Evolutionary conservation across 2,329 filamentous ascomycete genomes (phyloP).

Genomic region (Pseudocercospora pini-densiflorae): DNA sequence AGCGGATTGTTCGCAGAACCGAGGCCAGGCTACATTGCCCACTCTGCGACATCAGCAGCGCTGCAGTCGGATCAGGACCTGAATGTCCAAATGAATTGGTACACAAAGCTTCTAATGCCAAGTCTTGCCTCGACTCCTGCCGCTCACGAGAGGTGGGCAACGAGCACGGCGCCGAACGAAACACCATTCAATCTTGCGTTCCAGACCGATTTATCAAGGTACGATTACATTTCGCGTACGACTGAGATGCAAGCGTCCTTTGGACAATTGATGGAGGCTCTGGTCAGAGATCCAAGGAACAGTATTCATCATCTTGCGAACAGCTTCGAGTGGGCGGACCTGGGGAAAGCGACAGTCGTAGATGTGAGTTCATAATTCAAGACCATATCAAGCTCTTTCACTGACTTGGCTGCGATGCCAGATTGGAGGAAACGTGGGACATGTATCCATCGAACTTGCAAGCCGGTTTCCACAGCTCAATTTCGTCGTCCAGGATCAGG

Average conservation of each 20-base stretch:
- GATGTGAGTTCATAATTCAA: background rate
- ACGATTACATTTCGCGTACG: background rate
- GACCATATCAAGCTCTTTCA: background rate
- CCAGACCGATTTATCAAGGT: background rate
- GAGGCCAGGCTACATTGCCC: background rate
- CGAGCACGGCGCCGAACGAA: background rate
- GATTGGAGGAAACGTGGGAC: slow-evolving; percentile 28
- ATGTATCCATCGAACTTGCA: slow-evolving; percentile 6
- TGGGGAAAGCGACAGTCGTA: background rate
- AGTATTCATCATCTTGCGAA: background rate
- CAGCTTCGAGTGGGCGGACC: background rate
- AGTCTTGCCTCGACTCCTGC: background rate
- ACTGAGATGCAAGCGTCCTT: background rate
- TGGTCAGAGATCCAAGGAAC: background rate
- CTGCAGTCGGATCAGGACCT: background rate
- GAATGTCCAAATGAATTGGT: background rate
- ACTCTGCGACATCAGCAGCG: background rate
- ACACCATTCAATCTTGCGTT: background rate
- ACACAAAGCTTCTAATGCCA: background rate
- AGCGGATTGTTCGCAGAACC: background rate
- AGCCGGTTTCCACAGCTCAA: slow-evolving; percentile 9
- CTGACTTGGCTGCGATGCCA: background rate
- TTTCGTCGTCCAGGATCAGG: slow-evolving; percentile 18
- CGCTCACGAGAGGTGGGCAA: background rate
- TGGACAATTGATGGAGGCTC: background rate